Evolutionary conservation across 306 rosid species (phyloP).

Genomic region (Cucurbita pepo): DNA sequence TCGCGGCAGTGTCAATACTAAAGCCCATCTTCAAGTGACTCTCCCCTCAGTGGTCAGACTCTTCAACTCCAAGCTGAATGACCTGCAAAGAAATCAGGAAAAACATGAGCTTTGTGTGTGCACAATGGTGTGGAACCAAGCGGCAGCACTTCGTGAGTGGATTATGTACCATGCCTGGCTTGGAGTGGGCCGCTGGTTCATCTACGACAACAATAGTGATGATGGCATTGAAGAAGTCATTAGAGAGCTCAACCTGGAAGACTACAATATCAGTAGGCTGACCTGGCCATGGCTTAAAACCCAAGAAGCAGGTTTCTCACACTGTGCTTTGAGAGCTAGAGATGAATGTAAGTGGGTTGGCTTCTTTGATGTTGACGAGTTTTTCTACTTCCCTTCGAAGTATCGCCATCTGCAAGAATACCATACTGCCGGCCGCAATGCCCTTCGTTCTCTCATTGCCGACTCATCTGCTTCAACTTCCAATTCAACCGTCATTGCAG

Average conservation of each 20-base stretch:
- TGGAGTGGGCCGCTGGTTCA: slow-evolving; percentile 86
- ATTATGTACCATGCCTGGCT: slow-evolving; percentile 84
- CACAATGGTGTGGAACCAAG: slow-evolving; percentile 97
- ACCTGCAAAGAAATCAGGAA: slow-evolving; percentile 7
- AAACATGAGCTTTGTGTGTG: slow-evolving; percentile 73
- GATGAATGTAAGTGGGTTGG: slow-evolving; percentile 90
- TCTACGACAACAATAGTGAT: slow-evolving; percentile 88
- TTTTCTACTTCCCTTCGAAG: slow-evolving; percentile 52
- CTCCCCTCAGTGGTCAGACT: slow-evolving; percentile 60
- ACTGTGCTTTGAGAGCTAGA: slow-evolving; percentile 71
- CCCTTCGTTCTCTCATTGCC: slow-evolving; percentile 33
- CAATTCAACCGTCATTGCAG: slow-evolving; percentile 29
- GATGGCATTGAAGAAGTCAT: slow-evolving; percentile 51
- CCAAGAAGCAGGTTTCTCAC: slow-evolving; percentile 95
- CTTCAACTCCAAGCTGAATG: slow-evolving; percentile 1
- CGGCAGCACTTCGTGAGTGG: slow-evolving; percentile 66
- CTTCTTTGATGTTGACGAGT: slow-evolving; percentile 90
- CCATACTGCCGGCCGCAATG: slow-evolving; percentile 41
- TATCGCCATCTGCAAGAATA: slow-evolving; percentile 15
- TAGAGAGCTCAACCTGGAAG: slow-evolving; percentile 33
- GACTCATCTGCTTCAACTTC: slow-evolving; percentile 31
- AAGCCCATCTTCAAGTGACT: slow-evolving; percentile 16
- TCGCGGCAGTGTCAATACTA: slow-evolving; percentile 9
- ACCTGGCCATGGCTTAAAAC: slow-evolving; percentile 96
- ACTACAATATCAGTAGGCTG: slow-evolving; percentile 49